Base-by-base conservation (phyloP, 345 rosid species). In the Salix viminalis region DNA sequence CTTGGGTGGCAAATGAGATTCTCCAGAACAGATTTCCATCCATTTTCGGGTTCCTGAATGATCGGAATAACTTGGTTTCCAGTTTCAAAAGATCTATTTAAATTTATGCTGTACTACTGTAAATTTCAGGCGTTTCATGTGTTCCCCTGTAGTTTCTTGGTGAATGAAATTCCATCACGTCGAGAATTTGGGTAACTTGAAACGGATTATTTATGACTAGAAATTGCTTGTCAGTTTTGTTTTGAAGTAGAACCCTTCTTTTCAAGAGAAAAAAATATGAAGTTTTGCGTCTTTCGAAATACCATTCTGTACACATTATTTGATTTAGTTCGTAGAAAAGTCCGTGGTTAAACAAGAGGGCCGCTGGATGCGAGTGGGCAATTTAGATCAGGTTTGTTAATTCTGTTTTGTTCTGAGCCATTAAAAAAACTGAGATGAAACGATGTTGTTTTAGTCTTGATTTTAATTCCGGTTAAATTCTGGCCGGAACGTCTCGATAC, bases 1-100 rank as follows among this genome's bases (percentile, higher is more conserved):
- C 62, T 77, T 92, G 83, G 94, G 89, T 75, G 87, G 77, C 79
- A 88, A 88, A 85, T 88, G 85, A 88, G 82, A 50, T 75, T 74
- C 44, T 50, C 61, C 41, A n/a, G 79, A 69, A 75, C 48, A 76
- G 18, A 21, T 41, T 69, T 65, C 69, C 48, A 56, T 67, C 67
- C 78, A 74, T 65, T 83, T 81, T 75, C 74, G 84, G 85, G 82
- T 74, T 75, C 67, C n/a, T 23, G 73, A 84, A 78, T 80, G 80
- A 76, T 81, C 74, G 34, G 46, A 86, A 84, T 86, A 84, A 84
- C 79, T 32, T 76, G 72, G 76, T 84, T 84, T 84, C 81, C 79
- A 58, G 78, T 78, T 30, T 77, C 73, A 69, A 60, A 73, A 65
- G n/a, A 61, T 62, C 60, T 77, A 0, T 64, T 83, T 54, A 72